Conservation (phyloP, 1,284 basidiomycete genomes). For the Ceratobasidium sp. region DNA sequence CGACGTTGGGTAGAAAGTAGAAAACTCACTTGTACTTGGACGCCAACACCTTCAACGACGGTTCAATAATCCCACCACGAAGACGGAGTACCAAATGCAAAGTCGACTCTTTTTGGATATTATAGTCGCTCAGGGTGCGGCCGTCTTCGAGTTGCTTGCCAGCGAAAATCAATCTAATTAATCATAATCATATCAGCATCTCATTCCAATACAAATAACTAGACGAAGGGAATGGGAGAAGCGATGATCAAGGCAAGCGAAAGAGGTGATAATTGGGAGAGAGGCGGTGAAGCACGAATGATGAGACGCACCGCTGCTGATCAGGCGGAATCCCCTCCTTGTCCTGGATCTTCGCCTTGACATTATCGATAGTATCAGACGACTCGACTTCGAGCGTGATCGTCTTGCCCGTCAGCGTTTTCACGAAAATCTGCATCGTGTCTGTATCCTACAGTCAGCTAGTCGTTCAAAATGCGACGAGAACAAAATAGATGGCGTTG, state of each 20-base stretch:
- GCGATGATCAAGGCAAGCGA: background rate
- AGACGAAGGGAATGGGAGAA: background rate
- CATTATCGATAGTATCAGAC: slow-evolving; percentile 70
- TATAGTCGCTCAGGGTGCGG: slow-evolving; percentile 94
- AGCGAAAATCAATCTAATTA: slow-evolving; percentile 81
- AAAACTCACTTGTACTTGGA: slow-evolving; percentile 85
- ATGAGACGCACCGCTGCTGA: slow-evolving; percentile 75
- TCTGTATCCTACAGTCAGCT: slow-evolving; percentile 20
- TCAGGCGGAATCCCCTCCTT: slow-evolving; percentile 85
- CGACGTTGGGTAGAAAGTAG: too few species aligned
- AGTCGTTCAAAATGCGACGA: background rate
- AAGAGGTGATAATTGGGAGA: background rate
- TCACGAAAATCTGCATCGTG: slow-evolving; percentile 65
- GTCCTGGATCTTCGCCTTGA: slow-evolving; percentile 69
- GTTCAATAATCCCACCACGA: slow-evolving; percentile 99
- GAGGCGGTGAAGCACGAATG: background rate
- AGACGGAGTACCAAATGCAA: slow-evolving; percentile 98
- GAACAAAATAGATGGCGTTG: background rate
- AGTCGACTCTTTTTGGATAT: slow-evolving; percentile 99
- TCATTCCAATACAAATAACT: too few species aligned
- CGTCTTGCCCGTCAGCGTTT: slow-evolving; percentile 61
- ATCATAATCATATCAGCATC: background rate
- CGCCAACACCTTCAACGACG: slow-evolving; percentile 96
- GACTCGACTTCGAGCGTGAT: slow-evolving; percentile 73
- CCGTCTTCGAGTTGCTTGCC: slow-evolving; percentile 98